Evolutionary conservation across 345 rosid genomes (phyloP).

Genomic region (Eutrema yunnanense): DNA sequence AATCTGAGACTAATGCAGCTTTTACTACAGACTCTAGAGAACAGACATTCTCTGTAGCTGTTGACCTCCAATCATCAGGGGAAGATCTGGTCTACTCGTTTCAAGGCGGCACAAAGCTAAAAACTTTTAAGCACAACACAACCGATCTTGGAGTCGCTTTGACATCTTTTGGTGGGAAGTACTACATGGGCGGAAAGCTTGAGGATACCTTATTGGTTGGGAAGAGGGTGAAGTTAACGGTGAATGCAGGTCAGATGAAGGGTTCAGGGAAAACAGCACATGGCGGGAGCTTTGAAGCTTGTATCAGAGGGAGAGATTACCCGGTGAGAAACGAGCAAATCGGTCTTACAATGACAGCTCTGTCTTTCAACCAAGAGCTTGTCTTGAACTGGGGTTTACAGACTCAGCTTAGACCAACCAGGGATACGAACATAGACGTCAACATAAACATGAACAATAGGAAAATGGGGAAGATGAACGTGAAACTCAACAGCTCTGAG

Average conservation of each 20-base stretch:
- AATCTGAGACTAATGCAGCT: conserved; percentile 66
- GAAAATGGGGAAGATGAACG: conserved; percentile 64
- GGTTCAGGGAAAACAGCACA: conserved; percentile 57
- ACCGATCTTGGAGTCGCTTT: conserved; percentile 56
- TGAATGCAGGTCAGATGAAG: conserved; percentile 62
- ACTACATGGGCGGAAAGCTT: conserved; percentile 65
- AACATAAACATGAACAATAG: conserved; percentile 63
- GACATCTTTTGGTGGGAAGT: conserved; percentile 57
- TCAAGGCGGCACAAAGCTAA: conserved; percentile 55
- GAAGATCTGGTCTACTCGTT: conserved; percentile 63
- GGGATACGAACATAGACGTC: conserved; percentile 47
- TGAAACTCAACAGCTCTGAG: conserved; percentile 66
- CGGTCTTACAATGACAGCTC: conserved; percentile 52
- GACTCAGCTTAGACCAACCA: conserved; percentile 54
- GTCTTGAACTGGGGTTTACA: conserved; percentile 69
- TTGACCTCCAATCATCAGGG: conserved; percentile 76
- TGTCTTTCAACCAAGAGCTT: conserved; percentile 61
- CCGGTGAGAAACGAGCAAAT: conserved; percentile 60
- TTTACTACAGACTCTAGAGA: conserved; percentile 44
- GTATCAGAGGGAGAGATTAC: conserved; percentile 70
- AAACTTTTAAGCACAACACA: conserved; percentile 52
- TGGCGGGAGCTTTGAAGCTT: conserved; percentile 74
- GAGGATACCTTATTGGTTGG: conserved; percentile 71
- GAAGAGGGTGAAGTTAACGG: conserved; percentile 56
- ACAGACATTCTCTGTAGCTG: conserved; percentile 51